Base-by-base conservation (phyloP, 2,329 filamentous ascomycete species). In the Beauveria sp. region DNA sequence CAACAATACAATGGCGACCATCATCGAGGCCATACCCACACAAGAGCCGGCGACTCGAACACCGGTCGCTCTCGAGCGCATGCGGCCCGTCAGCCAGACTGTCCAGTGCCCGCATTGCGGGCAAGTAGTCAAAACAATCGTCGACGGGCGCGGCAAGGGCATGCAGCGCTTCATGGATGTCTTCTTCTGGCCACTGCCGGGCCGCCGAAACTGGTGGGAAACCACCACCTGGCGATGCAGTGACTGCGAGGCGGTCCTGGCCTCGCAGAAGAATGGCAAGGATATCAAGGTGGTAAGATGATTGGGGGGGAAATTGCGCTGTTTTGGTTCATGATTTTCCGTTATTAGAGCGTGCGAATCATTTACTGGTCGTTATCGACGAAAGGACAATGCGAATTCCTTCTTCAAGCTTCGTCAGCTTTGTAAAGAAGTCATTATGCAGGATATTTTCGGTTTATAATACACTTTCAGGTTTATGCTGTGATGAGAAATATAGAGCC, bases 21-120 rank as follows among this genome's bases (percentile, higher is more conserved):
- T 28, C 26, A 20, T 48, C 2, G 26, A 57, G n/a, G 20, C 20
- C 6, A 50, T 40, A 20, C 16, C 31, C 2, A 34, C 31, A 7
- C 45, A 58, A 26, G 55, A 58, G 18, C 31, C 46, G 8, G 22
- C 46, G 4, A 2, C 34, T 6, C 48, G 38, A 4, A 10, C 60
- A 2, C 38, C 43, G 5, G 60, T 61, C 16, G 10, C 60, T 16
- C 60, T 61, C 28, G 45, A 55, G 4, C 40, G 52, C 20, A 45
- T 61, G 26, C 60, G 60, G 3, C 42, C 60, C 6, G 42, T 55
- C 9, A 48, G 50, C 18, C 65, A 69, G 51, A 68, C 63, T 51
- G 67, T 70, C 43, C 66, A 71, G 42, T 70, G 69, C 43, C 68
- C 69, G 2, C 68, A 68, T 45, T 70, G 69, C 63, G 51, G 64